Conservation (phyloP, 2,329 filamentous ascomycete genomes). For the Cladorrhinum sp. region DNA sequence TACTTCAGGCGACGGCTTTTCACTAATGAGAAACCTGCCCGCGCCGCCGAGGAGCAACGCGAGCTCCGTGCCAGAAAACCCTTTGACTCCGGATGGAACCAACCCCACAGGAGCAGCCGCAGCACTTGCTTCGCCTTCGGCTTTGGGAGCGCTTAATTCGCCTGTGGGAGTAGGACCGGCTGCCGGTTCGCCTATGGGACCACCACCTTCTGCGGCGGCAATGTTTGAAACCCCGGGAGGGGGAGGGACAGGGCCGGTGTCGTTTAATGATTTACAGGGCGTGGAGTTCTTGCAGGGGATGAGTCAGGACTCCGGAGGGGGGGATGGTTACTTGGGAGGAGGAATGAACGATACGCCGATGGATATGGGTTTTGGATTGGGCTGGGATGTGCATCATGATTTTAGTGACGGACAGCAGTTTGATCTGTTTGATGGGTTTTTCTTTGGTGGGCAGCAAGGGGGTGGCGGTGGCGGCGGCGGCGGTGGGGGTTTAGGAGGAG, state of each 20-base stretch:
- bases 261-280: constrained; percentile 48
- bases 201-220: constrained; percentile 29
- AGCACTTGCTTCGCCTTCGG: constrained; percentile 43
- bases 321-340: constrained; percentile 21
- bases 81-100: constrained; percentile 8
- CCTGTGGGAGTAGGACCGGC: constrained; percentile 7
- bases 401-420: constrained; percentile 58
- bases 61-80: constrained; percentile 35
- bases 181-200: constrained; percentile 12
- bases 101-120: too few relatives aligned
- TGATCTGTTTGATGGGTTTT: constrained; percentile 70
- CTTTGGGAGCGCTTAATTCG: constrained; percentile 21
- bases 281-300: constrained; percentile 54
- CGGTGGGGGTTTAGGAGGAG: background rate
- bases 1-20: constrained; percentile 31
- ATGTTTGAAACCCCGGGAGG: constrained; percentile 19
- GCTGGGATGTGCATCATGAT: constrained; percentile 63
- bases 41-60: constrained; percentile 37
- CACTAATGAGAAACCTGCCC: constrained; percentile 41
- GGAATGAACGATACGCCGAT: constrained; percentile 46
- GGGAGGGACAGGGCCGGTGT: constrained; percentile 28
- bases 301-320: constrained; percentile 4
- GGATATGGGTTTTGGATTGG: constrained; percentile 65
- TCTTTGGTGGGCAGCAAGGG: constrained; percentile 58
- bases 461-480: constrained; percentile 29